Evolutionary conservation across 768 basidiomycete species (phyloP).

Genomic region (Russula griseocarnosa): DNA sequence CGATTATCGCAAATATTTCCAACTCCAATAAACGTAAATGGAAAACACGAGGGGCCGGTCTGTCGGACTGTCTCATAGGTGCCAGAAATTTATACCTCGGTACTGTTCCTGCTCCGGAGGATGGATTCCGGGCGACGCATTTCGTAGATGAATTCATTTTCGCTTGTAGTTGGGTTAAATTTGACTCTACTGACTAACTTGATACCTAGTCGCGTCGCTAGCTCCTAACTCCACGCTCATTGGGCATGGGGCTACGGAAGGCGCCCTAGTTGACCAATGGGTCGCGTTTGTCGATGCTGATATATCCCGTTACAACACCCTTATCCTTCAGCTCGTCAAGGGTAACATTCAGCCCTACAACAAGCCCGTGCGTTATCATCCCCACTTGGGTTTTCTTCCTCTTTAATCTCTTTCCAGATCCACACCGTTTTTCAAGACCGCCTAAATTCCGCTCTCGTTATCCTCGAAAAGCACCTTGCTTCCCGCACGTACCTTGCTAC

Average conservation of each 20-base stretch:
- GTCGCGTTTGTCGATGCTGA: constrained; percentile 67
- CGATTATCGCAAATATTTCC: constrained; percentile 1
- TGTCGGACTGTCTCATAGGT: not conserved
- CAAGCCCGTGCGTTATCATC: constrained; percentile 61
- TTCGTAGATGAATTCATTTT: not conserved
- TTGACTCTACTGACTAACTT: constrained; percentile 19
- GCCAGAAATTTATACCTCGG: not conserved
- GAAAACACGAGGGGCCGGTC: not conserved
- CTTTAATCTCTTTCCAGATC: constrained; percentile 40
- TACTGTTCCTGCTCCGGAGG: not conserved
- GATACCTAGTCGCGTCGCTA: constrained; percentile 60
- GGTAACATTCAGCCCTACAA: constrained; percentile 61
- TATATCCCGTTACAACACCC: constrained; percentile 41
- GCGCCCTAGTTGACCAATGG: constrained; percentile 86
- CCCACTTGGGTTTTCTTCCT: constrained; percentile 5
- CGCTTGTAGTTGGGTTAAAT: constrained; percentile 13
- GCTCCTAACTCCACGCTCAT: constrained; percentile 78
- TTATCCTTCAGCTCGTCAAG: constrained; percentile 43
- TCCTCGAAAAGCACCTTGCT: constrained; percentile 69
- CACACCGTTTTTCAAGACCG: constrained; percentile 55
- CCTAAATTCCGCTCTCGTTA: constrained; percentile 53
- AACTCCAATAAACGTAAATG: not conserved
- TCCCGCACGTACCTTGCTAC: constrained; percentile 86
- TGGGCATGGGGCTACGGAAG: constrained; percentile 58
- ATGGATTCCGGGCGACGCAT: not conserved